Evolutionary conservation across 2,329 filamentous ascomycete species (phyloP), one percentile per base, ranked within the genome.

Genomic region (Phialophora tarda): DNA sequence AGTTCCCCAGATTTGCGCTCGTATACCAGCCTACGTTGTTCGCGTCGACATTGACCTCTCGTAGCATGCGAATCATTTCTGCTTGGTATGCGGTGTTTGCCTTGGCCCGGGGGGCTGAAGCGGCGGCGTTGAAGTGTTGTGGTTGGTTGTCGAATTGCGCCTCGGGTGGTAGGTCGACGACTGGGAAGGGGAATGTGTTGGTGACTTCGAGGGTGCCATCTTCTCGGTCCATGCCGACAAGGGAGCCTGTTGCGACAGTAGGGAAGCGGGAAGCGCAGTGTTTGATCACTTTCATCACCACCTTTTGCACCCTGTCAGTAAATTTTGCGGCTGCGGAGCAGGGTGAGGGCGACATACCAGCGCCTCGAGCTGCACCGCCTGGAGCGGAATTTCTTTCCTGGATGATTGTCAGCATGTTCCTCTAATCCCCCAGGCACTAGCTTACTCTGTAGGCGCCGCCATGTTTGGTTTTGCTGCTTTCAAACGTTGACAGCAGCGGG

Each of bases 1-100:
- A 98, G 85, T 97, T 98, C 80, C 95, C 95, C 91, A 99, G 96
- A 80, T 93, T 97, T 71, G 93, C 92, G 83, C 93, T 97, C 66
- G 93, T 97, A 83, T 99, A 99, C 93, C 93, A 99, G 75, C 95
- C 95, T 67, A 96, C 92, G 76, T 92, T 96, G 84, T 98, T 97
- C 72, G 95, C 95, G 79, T 99, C 95, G 67, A 98, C 91, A 79
- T 98, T 99, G 76, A 99, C 95, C 82, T 98, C 95, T 79, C 94
- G 91, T 70, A 98, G 83, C 80, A 95, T 93, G 77, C 93, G 91
- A 80, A 99, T 94, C 94, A 98, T 98, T 81, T 99, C 95, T 72
- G 88, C 89, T 83, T 97, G 92, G 82, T 99, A 98, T 73, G 85
- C 82, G 24, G 89, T 85, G 80, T 96, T 97, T 75, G 91, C 87